Percentiles rank a stretch among this genome's conserved stretches.
phyloP scores from a whole-genome alignment of 352 stramenopile species.

The Poterioochromonas sp. region DNA sequence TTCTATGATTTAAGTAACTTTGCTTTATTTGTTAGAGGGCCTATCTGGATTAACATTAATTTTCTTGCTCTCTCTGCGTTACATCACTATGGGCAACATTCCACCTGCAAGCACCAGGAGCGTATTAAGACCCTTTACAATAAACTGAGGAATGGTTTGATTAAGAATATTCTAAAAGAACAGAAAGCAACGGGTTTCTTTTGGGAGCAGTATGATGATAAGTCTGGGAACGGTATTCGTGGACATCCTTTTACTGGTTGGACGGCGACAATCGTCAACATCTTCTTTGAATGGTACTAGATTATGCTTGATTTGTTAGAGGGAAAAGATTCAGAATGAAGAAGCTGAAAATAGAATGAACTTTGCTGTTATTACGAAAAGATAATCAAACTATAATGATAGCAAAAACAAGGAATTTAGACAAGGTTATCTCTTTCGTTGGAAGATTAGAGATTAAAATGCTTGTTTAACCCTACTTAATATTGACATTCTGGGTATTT shows the following conservation, averaged over 20 bases:
- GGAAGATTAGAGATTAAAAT: too few relatives aligned
- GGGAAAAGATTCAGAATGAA: too few relatives aligned
- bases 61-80: slow-evolving; percentile 70
- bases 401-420: too few relatives aligned
- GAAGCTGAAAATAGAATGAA: too few relatives aligned
- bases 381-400: too few relatives aligned
- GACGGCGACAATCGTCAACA: slow-evolving; percentile 79
- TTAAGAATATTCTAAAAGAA: slow-evolving; percentile 52
- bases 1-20: not conserved
- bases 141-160: slow-evolving; percentile 45
- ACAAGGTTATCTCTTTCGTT: too few relatives aligned
- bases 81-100: not conserved
- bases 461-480: too few relatives aligned
- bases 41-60: slow-evolving; percentile 87
- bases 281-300: slow-evolving; percentile 63
- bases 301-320: not conserved
- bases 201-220: slow-evolving; percentile 84
- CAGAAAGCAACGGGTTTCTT: slow-evolving; percentile 75
- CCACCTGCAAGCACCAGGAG: not conserved
- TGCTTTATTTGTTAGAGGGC: slow-evolving; percentile 50
- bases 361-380: too few relatives aligned
- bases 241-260: slow-evolving; percentile 85
- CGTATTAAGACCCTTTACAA: slow-evolving; percentile 41
- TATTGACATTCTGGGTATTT: too few relatives aligned
- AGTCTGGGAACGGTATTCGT: slow-evolving; percentile 66